These are phyloP conservation scores for Pseudoscleropodium purum DNA, from an alignment of 225 moss, liverwort and hornwort species.

Conservation along the genomic window DNA sequence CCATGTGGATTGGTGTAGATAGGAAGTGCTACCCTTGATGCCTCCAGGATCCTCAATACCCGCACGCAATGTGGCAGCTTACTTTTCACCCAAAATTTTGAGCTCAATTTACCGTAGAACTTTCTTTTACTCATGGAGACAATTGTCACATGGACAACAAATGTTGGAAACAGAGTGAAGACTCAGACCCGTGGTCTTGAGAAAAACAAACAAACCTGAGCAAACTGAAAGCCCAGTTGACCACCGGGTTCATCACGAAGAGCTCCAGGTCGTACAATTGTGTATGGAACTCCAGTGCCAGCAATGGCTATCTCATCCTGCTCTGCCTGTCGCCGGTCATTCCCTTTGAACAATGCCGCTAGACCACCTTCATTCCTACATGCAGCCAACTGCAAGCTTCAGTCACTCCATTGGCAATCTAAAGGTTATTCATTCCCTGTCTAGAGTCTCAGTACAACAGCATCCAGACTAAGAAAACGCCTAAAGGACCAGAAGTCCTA, in stretches of 20 bases:
- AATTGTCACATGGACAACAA: background rate
- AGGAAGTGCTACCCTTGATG: background rate
- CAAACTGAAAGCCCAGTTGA: constrained; percentile 66
- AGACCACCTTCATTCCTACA: constrained; percentile 70
- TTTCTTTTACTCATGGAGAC: background rate
- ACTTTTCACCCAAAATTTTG: background rate
- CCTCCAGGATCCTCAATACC: background rate
- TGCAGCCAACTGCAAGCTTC: constrained; percentile 87
- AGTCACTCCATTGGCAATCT: constrained; percentile 71
- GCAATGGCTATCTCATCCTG: constrained; percentile 69
- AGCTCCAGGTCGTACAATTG: constrained; percentile 69
- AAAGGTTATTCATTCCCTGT: background rate
- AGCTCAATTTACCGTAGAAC: background rate
- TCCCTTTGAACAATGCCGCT: constrained; percentile 59
- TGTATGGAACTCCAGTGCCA: constrained; percentile 65
- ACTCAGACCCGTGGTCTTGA: background rate
- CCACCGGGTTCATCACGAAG: constrained; percentile 88
- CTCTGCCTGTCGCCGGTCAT: constrained; percentile 52
- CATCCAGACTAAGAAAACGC: background rate
- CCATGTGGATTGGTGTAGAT: background rate
- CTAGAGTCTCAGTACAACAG: background rate
- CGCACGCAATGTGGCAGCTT: background rate
- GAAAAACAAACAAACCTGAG: constrained; percentile 42
- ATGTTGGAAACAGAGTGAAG: background rate
- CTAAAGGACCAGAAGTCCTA: background rate